Evolutionary conservation across 2,329 filamentous ascomycete species (phyloP), one percentile per base, ranked within the genome.

Genomic region (Daldinia sp.): DNA sequence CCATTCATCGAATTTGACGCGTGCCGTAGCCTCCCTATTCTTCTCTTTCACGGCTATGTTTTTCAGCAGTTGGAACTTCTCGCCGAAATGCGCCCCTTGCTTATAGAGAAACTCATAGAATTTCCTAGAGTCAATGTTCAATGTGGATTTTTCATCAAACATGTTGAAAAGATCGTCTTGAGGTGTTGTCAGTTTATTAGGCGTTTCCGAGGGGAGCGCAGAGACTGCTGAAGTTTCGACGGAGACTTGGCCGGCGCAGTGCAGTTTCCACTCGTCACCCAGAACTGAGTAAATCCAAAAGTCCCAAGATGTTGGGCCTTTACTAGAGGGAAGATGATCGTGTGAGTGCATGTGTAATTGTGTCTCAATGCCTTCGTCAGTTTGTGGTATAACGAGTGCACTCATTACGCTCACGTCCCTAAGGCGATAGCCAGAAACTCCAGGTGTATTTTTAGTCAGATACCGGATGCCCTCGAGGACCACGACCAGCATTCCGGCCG

Each of bases 261-360:
- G 35, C 12, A 39, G 13, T 39, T 39, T 39, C 35, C 35, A 54
- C 28, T 54, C 50, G 28, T 15, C 13, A 23, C 28, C 50, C 30
- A 54, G 28, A 35, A 54, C 30, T 10, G 50, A 56, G 3, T 20
- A 41, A 4, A 56, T 20, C 10, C 53, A 42, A 26, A 56, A 56
- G 20, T 42, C 18, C 35, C 53, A 33, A 15, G 20, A 39, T 42
- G 35, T 4, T 39, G 13, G 35, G 13, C 35, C 13, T 39, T 39
- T 39, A 6, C 35, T 39, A 15, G 35, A 39, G 13, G 35, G 35
- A 6, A 39, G 35, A 15, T 56, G 53, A 20, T 39, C 35, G 13
- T 39, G 35, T 39, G 35, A 39, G 35, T 57, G 60, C 65, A 68
- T 68, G 39, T 61, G 44, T 1, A 68, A n/a, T 30, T 68, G 65